phyloP scores from a whole-genome alignment of 2,329 filamentous ascomycete species.

The Tolypocladium amazonense region DNA sequence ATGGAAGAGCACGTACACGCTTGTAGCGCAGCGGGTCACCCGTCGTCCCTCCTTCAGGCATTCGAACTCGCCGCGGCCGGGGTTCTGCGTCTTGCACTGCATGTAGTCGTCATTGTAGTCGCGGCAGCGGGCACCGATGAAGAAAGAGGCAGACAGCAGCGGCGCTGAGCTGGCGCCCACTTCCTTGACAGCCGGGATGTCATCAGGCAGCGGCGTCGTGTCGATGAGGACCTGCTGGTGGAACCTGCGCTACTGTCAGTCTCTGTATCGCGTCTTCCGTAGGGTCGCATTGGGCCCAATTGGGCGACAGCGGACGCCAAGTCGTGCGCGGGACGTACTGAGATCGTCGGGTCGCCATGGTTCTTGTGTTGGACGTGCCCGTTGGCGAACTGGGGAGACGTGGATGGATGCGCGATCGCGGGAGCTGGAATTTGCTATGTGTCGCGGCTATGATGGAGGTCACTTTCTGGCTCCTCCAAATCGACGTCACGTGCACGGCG shows the following conservation, averaged over 20 bases:
- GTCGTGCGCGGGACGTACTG: slow-evolving; percentile 21
- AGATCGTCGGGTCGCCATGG: slow-evolving; percentile 30
- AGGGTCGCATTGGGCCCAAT: not conserved
- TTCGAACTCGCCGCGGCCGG: slow-evolving; percentile 82
- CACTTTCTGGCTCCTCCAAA: not conserved
- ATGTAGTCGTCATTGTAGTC: slow-evolving; percentile 98
- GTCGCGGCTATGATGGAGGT: not conserved
- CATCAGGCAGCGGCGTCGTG: slow-evolving; percentile 85
- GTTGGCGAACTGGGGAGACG: slow-evolving; percentile 2
- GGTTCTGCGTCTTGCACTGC: slow-evolving; percentile 96
- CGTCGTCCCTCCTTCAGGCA: slow-evolving; percentile 94
- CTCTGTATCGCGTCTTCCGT: not conserved
- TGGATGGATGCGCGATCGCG: not conserved
- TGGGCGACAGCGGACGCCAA: not conserved
- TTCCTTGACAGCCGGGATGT: slow-evolving; percentile 88
- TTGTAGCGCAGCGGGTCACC: slow-evolving; percentile 91
- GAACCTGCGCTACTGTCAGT: slow-evolving; percentile 54
- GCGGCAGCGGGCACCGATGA: slow-evolving; percentile 91
- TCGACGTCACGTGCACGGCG: not conserved
- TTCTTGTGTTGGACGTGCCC: slow-evolving; percentile 18
- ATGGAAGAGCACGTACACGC: slow-evolving; percentile 59
- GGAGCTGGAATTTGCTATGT: not conserved
- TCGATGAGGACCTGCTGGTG: slow-evolving; percentile 89
- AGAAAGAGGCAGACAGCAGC: slow-evolving; percentile 84
- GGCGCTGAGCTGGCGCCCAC: slow-evolving; percentile 89